A percentile compares a stretch with the other conserved stretches of the same genome.
phyloP scores from a whole-genome alignment of 805 yeast species.

The Candida lessepsii region DNA sequence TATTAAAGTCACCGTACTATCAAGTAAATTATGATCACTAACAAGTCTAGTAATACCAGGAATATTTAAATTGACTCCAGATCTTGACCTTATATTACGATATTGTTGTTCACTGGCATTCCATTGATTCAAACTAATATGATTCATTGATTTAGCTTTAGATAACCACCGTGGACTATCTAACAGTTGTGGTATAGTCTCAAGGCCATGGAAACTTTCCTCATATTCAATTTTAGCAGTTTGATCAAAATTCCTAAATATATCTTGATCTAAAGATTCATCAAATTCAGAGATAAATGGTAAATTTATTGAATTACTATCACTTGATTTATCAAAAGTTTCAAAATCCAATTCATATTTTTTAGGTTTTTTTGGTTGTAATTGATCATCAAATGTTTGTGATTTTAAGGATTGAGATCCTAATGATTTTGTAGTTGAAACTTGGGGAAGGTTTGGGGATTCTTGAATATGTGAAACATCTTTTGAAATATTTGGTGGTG shows the following conservation, averaged over 20 bases:
- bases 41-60: conserved; percentile 21
- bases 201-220: conserved; percentile 24
- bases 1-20: conserved; percentile 10
- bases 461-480: no score
- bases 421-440: no score
- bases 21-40: conserved; percentile 17
- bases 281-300: conserved; percentile 27
- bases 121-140: conserved; percentile 36
- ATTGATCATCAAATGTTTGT: no score
- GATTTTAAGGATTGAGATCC: no score
- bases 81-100: conserved; percentile 21
- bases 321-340: no score
- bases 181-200: conserved; percentile 23
- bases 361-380: conserved; percentile 1
- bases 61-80: conserved; percentile 21
- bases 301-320: conserved; percentile 11
- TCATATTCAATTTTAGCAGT: conserved; percentile 16
- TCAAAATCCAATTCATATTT: conserved; percentile 9
- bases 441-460: no score
- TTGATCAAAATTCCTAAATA: conserved; percentile 28
- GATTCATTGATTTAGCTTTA: conserved; percentile 13
- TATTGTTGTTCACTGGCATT: conserved; percentile 24
- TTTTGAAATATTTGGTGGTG: no score
- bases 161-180: conserved; percentile 12
- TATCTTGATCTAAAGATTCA: conserved; percentile 18